Percentiles rank a stretch among this genome's conserved stretches.
Evolutionary conservation across 2,329 filamentous ascomycete species (phyloP).

Genomic region (Penicillium sp.): DNA sequence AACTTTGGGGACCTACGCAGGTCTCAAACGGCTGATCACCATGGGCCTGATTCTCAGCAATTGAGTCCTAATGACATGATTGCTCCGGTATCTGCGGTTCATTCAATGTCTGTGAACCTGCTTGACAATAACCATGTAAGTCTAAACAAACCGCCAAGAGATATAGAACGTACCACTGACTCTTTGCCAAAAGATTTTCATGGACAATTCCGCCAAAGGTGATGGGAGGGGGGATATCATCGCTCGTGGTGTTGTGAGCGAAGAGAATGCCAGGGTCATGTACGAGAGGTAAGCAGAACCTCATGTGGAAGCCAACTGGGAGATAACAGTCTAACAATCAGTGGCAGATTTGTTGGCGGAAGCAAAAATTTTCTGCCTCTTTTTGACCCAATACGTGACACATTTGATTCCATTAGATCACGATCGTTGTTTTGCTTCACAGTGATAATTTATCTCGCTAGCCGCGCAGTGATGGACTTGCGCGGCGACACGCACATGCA

Average conservation of each 20-base stretch:
- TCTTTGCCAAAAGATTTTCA: constrained; percentile 28
- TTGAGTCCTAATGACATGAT: constrained; percentile 41
- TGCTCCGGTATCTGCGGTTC: constrained; percentile 36
- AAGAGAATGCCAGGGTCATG: constrained; percentile 36
- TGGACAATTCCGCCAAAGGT: constrained; percentile 31
- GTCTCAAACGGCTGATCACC: constrained; percentile 28
- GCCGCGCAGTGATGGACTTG: constrained; percentile 35
- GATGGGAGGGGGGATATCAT: constrained; percentile 34
- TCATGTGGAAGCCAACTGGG: neutral
- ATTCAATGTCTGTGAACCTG: constrained; percentile 41
- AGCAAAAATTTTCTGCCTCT: constrained; percentile 38
- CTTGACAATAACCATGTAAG: constrained; percentile 32
- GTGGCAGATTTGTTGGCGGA: constrained; percentile 32
- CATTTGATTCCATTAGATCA: constrained; percentile 39
- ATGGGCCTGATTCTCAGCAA: constrained; percentile 35
- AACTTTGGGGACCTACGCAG: constrained; percentile 19
- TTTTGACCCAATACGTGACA: constrained; percentile 40
- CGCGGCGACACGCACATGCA: constrained; percentile 36
- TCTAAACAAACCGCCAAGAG: neutral
- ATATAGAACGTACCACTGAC: neutral
- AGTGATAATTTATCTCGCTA: constrained; percentile 38
- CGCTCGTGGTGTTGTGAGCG: constrained; percentile 34
- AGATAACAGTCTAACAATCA: neutral
- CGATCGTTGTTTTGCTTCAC: constrained; percentile 40
- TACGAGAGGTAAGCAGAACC: constrained; percentile 33